Percentiles rank a stretch among this genome's conserved stretches.
These are phyloP conservation scores for Novymonas esmeraldas DNA, from an alignment of 208 protist genomes.

Conservation along the genomic window DNA sequence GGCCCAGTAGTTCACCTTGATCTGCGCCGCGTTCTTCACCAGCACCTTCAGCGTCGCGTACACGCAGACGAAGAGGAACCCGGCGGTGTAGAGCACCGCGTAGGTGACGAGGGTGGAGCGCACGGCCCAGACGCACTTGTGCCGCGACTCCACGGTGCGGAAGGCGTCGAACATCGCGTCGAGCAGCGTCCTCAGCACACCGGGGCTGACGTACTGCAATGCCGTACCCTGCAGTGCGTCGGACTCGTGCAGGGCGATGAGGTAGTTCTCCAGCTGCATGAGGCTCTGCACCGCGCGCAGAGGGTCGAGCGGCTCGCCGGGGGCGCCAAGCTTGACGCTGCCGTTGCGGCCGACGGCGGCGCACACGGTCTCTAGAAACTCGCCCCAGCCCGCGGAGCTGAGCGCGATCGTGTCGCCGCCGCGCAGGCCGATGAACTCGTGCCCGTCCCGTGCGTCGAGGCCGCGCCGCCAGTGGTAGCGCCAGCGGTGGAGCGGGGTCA, in stretches of 20 bases:
- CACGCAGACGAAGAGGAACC: slow-evolving; percentile 62
- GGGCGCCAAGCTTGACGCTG: slow-evolving; percentile 30
- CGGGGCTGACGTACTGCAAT: slow-evolving; percentile 47
- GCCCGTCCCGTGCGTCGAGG: slow-evolving; percentile 35
- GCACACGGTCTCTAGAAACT: slow-evolving; percentile 70
- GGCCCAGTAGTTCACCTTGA: slow-evolving; percentile 59
- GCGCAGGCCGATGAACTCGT: slow-evolving; percentile 37
- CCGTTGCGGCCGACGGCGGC: slow-evolving; percentile 27
- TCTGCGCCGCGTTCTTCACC: slow-evolving; percentile 69
- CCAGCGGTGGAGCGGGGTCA: slow-evolving; percentile 62
- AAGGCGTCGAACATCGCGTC: slow-evolving; percentile 73
- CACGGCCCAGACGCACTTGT: slow-evolving; percentile 42
- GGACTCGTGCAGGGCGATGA: slow-evolving; percentile 64
- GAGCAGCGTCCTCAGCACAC: slow-evolving; percentile 47
- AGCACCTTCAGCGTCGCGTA: slow-evolving; percentile 64
- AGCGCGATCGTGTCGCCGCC: slow-evolving; percentile 41
- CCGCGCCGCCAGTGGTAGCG: slow-evolving; percentile 39
- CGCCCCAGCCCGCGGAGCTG: slow-evolving; percentile 65
- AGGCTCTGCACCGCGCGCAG: slow-evolving; percentile 68
- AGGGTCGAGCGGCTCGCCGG: slow-evolving; percentile 47
- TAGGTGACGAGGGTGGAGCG: slow-evolving; percentile 46
- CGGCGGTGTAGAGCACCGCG: slow-evolving; percentile 39
- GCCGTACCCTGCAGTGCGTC: slow-evolving; percentile 47
- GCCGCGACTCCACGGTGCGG: slow-evolving; percentile 46
- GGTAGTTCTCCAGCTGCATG: slow-evolving; percentile 78